phyloP scores from a whole-genome alignment of 805 yeast species.

The Candida xiaguanensis region DNA sequence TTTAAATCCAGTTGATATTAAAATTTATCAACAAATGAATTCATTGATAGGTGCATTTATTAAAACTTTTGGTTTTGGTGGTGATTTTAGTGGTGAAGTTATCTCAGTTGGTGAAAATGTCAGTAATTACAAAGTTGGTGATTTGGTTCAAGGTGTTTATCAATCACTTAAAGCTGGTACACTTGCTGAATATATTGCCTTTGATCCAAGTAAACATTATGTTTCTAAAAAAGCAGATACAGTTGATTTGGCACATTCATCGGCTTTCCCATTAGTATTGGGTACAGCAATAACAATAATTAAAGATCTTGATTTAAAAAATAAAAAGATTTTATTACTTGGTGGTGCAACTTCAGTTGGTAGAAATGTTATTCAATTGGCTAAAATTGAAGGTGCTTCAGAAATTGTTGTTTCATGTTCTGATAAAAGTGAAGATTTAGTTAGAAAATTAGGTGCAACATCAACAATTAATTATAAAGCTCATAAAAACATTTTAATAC shows the following conservation, averaged over 20 bases:
- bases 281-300: constrained; percentile 56
- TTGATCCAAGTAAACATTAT: constrained; percentile 25
- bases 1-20: constrained; percentile 31
- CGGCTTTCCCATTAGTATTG: constrained; percentile 60
- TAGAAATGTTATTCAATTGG: constrained; percentile 49
- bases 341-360: constrained; percentile 77
- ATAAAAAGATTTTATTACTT: constrained; percentile 53
- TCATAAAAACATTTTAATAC: constrained; percentile 28
- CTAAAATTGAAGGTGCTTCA: constrained; percentile 42
- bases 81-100: constrained; percentile 32
- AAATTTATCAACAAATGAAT: constrained; percentile 14
- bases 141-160: constrained; percentile 26
- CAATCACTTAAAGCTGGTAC: constrained; percentile 33
- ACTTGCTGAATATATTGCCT: constrained; percentile 42
- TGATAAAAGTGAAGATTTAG: constrained; percentile 41
- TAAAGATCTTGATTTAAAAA: constrained; percentile 29
- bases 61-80: constrained; percentile 22
- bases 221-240: constrained; percentile 38
- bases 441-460: constrained; percentile 54
- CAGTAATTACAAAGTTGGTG: constrained; percentile 23
- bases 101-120: constrained; percentile 24
- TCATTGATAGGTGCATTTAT: constrained; percentile 1
- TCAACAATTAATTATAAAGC: constrained; percentile 54
- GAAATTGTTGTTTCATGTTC: constrained; percentile 59
- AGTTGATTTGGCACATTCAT: constrained; percentile 53